These are phyloP conservation scores for Talaromyces sp. DNA, from an alignment of 2,329 filamentous ascomycete species.

Conservation along the genomic window DNA sequence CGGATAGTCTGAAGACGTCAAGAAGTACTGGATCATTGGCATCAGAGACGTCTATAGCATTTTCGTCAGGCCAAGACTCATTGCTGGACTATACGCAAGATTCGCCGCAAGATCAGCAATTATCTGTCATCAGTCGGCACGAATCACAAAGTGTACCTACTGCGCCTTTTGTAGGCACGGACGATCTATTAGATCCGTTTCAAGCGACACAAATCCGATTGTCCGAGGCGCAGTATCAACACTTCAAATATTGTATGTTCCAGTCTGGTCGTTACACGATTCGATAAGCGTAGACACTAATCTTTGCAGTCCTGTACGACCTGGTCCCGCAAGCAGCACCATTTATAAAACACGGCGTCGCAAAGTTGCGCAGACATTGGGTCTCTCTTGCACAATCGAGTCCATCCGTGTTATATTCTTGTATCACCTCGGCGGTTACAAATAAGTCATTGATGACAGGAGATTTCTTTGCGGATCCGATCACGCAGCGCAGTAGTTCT, in stretches of 20 bases:
- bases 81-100: background rate
- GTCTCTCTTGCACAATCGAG: conserved; percentile 34
- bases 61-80: background rate
- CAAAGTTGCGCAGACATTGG: conserved; percentile 37
- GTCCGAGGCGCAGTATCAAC: conserved; percentile 36
- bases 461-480: conserved; percentile 33
- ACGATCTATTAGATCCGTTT: conserved; percentile 35
- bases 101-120: background rate
- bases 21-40: background rate
- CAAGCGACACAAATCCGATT: conserved; percentile 34
- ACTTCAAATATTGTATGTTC: conserved; percentile 36
- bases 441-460: conserved; percentile 34
- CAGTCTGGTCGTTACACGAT: background rate
- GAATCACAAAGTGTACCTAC: conserved; percentile 10
- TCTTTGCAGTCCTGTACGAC: conserved; percentile 32
- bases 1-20: background rate
- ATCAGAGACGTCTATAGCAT: background rate
- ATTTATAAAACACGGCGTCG: conserved; percentile 33
- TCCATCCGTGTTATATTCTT: conserved; percentile 36
- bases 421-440: conserved; percentile 38
- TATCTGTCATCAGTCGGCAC: background rate
- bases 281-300: background rate
- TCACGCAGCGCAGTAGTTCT: conserved; percentile 28
- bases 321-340: conserved; percentile 37
- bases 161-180: conserved; percentile 31